phyloP scores from a whole-genome alignment of 768 basidiomycete species.

The Termitomyces sp. region DNA sequence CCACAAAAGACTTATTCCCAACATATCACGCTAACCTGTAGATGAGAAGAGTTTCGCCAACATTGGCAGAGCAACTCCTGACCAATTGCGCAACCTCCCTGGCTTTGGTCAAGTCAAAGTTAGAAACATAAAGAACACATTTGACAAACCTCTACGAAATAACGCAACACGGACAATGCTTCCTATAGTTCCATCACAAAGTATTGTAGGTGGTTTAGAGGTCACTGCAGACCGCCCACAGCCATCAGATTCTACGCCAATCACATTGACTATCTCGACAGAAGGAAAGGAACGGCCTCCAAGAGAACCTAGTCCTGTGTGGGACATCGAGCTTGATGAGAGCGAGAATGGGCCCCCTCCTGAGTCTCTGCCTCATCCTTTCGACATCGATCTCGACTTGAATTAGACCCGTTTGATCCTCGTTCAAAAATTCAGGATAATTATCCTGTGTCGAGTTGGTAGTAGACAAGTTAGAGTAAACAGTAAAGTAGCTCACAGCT shows the following conservation, averaged over 20 bases:
- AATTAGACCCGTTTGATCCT: constrained; percentile 17
- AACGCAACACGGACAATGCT: constrained; percentile 48
- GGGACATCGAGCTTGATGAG: constrained; percentile 65
- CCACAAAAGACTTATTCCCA: neutral
- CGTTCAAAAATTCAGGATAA: neutral
- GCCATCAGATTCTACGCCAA: neutral
- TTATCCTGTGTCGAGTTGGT: neutral
- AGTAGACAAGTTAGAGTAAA: neutral
- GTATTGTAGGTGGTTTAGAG: constrained; percentile 8
- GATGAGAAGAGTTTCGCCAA: constrained; percentile 73
- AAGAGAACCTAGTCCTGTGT: constrained; percentile 54
- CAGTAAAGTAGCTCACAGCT: neutral
- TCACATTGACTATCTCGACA: neutral
- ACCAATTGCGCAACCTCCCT: constrained; percentile 78
- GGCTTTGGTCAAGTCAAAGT: constrained; percentile 96
- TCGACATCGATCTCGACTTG: constrained; percentile 48
- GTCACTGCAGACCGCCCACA: neutral
- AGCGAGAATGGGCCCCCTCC: constrained; percentile 11
- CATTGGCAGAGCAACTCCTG: constrained; percentile 68
- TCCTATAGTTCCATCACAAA: constrained; percentile 22
- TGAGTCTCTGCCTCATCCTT: constrained; percentile 24
- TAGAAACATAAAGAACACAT: constrained; percentile 84
- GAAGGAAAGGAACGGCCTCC: constrained; percentile 18
- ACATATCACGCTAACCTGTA: neutral
- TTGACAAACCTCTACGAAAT: constrained; percentile 84